Evolutionary conservation across 352 stramenopile genomes (phyloP), one percentile per base, ranked within the genome.

Genomic region (Pythium phragmitis): DNA sequence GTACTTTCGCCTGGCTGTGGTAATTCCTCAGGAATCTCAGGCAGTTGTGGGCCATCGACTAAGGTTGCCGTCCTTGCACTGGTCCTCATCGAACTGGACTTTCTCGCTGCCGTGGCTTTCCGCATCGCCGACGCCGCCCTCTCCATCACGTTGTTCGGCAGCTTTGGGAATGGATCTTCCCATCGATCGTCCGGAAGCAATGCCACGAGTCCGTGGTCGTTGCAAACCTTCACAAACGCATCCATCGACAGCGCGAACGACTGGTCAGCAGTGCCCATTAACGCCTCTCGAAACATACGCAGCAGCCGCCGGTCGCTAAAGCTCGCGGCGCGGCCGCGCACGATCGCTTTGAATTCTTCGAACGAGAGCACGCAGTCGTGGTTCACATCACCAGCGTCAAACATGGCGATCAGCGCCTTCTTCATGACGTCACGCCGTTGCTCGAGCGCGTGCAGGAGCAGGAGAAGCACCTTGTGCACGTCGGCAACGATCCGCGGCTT

Each of bases 171-270:
- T 14, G 79, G 82, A 53, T 87, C 79, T 0, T 63, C 56, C 65
- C 86, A 80, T 8, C 72, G 78, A 50, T 89, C 80, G 30, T 82
- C 81, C 0, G 81, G 77, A 2, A 92, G 63, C 26, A 92, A 62
- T 7, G 81, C 80, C 21, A 88, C 83, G 16, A 92, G 69, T 4
- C 83, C 83, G 47, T 92, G 81, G 55, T 91, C 79, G 19, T 81
- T 79, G 67, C 83, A 92, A 4, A 91, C 81, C 37, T 77, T 56
- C 30, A 91, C 74, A 21, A 92, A 91, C 2, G 83, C 78, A 3
- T 77, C 69, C 75, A 88, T 89, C 6, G 83, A 91, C 21, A 92
- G 67, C 16, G 79, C 79, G 50, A 90, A 92, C 0, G 83, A 89
- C 57, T 90, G 80, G n/a, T 87, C 72, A 1, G 57, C 67, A 12